Conservation (phyloP, 139 green algal genomes). For the Closterium sp. region DNA sequence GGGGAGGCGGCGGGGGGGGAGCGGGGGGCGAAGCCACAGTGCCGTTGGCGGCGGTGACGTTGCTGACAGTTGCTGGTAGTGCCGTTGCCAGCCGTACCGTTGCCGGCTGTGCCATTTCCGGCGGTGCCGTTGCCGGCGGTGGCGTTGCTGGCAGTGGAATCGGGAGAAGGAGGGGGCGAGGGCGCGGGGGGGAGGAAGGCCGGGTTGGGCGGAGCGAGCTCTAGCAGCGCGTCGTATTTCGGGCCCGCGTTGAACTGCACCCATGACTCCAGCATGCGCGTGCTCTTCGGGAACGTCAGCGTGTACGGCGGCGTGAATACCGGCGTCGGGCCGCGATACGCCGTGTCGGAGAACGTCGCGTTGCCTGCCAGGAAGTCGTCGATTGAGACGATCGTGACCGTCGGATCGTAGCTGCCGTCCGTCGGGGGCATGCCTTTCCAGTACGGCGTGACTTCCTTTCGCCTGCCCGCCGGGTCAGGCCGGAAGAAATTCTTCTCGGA, state of each 20-base stretch:
- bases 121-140: background rate
- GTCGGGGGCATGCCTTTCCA: background rate
- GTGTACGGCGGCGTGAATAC: background rate
- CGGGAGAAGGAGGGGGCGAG: background rate
- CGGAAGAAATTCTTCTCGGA: constrained; percentile 4
- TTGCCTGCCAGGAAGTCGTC: background rate
- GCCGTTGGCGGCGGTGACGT: background rate
- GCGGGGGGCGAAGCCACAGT: background rate
- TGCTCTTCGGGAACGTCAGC: background rate
- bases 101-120: background rate
- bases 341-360: background rate
- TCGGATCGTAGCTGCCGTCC: constrained; percentile 6
- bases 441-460: constrained; percentile 6
- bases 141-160: background rate
- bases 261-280: background rate
- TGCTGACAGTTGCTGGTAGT: background rate
- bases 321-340: background rate
- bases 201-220: background rate
- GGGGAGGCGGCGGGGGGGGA: no score
- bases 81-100: background rate
- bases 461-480: background rate
- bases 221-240: background rate
- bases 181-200: background rate
- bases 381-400: constrained; percentile 4
- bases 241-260: constrained; percentile 1